Evolutionary conservation across 176 grass and related monocot species (phyloP).

Genomic region (Juncus effusus): DNA sequence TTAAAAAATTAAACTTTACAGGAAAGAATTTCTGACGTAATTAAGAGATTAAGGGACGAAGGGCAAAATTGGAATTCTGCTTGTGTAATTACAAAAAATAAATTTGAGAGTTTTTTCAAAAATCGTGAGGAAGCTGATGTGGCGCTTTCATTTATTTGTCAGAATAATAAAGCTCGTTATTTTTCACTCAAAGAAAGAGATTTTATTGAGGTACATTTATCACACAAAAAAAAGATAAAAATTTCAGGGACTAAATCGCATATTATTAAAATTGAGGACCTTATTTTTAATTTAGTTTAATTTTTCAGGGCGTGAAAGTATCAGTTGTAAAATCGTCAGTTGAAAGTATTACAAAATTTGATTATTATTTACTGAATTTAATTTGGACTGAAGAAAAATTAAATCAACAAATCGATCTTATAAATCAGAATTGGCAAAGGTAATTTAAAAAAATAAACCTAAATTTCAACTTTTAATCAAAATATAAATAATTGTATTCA

Average conservation of each 20-base stretch:
- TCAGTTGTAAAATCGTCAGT: constrained; percentile 45
- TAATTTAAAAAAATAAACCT: constrained; percentile 25
- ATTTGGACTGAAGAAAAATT: constrained; percentile 76
- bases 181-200: constrained; percentile 8
- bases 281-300: constrained; percentile 6
- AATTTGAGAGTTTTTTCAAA: constrained; percentile 17
- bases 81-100: constrained; percentile 9
- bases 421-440: constrained; percentile 74
- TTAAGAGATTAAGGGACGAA: constrained; percentile 3
- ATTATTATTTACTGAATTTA: constrained; percentile 57
- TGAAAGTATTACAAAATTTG: constrained; percentile 51
- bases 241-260: too few relatives aligned
- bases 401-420: constrained; percentile 62
- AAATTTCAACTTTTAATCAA: too few relatives aligned
- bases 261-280: neutral
- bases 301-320: constrained; percentile 70
- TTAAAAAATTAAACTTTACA: neutral
- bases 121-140: constrained; percentile 1
- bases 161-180: neutral
- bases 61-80: constrained; percentile 6
- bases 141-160: constrained; percentile 17
- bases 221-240: too few relatives aligned
- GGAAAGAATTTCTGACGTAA: constrained; percentile 14
- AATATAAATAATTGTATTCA: too few relatives aligned
- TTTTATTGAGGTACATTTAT: too few relatives aligned